phyloP scores from a whole-genome alignment of 768 basidiomycete species.

The Boletus rubescentipes region DNA sequence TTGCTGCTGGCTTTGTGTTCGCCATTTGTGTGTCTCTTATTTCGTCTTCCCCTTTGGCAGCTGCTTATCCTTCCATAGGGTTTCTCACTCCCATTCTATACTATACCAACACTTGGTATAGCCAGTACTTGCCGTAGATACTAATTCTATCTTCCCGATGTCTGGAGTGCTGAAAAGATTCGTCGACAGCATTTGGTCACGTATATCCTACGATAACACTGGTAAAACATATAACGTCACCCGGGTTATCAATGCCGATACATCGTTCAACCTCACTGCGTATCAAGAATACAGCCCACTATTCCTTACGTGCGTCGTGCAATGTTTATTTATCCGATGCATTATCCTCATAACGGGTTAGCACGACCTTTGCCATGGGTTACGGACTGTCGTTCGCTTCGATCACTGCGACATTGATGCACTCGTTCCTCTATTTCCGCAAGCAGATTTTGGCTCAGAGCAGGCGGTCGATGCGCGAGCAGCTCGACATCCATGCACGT shows the following conservation, averaged over 20 bases:
- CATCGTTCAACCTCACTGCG: slow-evolving; percentile 53
- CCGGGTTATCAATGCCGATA: slow-evolving; percentile 51
- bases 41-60: slow-evolving; percentile 46
- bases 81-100: slow-evolving; percentile 62
- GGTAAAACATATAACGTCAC: slow-evolving; percentile 58
- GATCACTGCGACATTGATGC: slow-evolving; percentile 73
- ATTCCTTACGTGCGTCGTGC: slow-evolving; percentile 46
- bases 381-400: too few relatives aligned
- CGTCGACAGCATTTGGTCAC: slow-evolving; percentile 53
- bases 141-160: too few relatives aligned
- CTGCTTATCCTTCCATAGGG: slow-evolving; percentile 47
- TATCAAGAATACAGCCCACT: slow-evolving; percentile 62
- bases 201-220: slow-evolving; percentile 64
- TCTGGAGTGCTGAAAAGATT: neutral
- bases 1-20: slow-evolving; percentile 59
- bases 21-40: slow-evolving; percentile 54
- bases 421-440: slow-evolving; percentile 73
- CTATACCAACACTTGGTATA: slow-evolving; percentile 65
- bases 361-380: slow-evolving; percentile 68
- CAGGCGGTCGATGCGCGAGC: slow-evolving; percentile 69
- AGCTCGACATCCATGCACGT: slow-evolving; percentile 72
- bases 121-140: slow-evolving; percentile 55
- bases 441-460: slow-evolving; percentile 76
- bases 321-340: neutral
- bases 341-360: slow-evolving; percentile 6